phyloP scores from a whole-genome alignment of 805 yeast genomes.

The Ogataea thermomethanolica region DNA sequence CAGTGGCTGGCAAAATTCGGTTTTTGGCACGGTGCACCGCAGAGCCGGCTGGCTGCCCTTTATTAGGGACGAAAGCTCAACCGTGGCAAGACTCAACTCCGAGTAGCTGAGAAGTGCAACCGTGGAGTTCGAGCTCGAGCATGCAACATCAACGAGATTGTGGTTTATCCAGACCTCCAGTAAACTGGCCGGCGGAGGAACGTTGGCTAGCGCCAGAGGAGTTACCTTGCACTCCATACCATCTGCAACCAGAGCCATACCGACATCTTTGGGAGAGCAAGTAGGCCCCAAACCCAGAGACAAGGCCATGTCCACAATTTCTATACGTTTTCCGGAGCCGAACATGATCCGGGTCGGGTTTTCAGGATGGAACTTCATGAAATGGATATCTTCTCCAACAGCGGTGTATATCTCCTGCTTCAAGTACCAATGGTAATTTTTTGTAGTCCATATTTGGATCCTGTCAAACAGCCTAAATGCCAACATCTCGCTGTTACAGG shows the following conservation, averaged over 20 bases:
- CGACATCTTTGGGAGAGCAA: conserved; percentile 63
- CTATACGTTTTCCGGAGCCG: conserved; percentile 50
- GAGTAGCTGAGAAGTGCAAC: conserved; percentile 56
- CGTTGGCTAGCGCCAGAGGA: conserved; percentile 78
- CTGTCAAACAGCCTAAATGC: conserved; percentile 60
- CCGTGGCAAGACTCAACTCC: conserved; percentile 43
- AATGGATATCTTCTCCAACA: conserved; percentile 34
- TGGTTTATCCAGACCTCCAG: conserved; percentile 56
- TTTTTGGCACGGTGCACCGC: conserved; percentile 30
- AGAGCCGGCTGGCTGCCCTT: conserved; percentile 45
- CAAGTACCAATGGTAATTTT: conserved; percentile 93
- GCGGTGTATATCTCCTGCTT: conserved; percentile 64
- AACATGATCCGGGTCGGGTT: conserved; percentile 73
- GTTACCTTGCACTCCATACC: conserved; percentile 70
- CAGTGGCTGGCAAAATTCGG: conserved; percentile 35
- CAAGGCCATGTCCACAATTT: conserved; percentile 65
- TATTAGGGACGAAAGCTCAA: conserved; percentile 41
- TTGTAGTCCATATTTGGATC: conserved; percentile 86
- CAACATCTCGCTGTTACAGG: conserved; percentile 71
- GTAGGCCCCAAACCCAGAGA: conserved; percentile 67
- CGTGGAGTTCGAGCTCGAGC: conserved; percentile 52
- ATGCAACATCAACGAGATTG: conserved; percentile 62
- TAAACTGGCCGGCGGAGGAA: conserved; percentile 90
- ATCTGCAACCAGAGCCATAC: conserved; percentile 79
- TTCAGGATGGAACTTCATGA: conserved; percentile 83